These are phyloP conservation scores for Phytomonas sp. DNA, from an alignment of 208 protist genomes.

Conservation along the genomic window DNA sequence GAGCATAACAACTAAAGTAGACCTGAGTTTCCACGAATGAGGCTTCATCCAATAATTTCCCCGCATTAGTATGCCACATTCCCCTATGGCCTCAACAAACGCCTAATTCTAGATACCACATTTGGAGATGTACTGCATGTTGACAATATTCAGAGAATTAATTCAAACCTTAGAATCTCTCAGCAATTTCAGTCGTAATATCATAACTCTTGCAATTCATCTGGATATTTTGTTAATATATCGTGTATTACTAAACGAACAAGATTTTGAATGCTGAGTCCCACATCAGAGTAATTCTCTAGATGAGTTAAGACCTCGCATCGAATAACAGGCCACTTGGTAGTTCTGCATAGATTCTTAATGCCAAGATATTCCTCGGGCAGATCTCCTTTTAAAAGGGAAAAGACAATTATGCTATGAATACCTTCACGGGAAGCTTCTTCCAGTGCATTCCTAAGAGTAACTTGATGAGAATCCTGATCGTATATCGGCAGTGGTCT, in stretches of 20 bases:
- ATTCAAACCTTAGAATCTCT: neutral
- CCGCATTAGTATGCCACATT: too few relatives aligned
- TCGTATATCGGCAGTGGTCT: constrained; percentile 56
- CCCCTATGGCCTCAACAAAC: too few relatives aligned
- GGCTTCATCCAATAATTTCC: too few relatives aligned
- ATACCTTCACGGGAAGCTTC: constrained; percentile 66
- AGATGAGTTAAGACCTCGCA: constrained; percentile 74
- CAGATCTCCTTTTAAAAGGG: constrained; percentile 71
- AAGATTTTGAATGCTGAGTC: constrained; percentile 78
- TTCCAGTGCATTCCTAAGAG: constrained; percentile 61
- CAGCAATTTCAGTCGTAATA: neutral
- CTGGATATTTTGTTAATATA: constrained; percentile 27
- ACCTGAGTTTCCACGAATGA: too few relatives aligned
- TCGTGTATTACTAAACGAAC: constrained; percentile 65
- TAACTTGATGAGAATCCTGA: constrained; percentile 59
- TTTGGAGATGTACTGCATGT: too few relatives aligned
- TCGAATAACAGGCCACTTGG: constrained; percentile 49
- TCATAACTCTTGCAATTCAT: neutral
- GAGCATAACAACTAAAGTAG: too few relatives aligned
- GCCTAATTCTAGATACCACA: too few relatives aligned
- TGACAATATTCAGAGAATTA: too few relatives aligned
- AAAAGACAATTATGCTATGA: constrained; percentile 70
- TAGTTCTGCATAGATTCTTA: constrained; percentile 57
- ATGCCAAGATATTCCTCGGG: constrained; percentile 79
- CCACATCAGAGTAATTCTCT: constrained; percentile 77